Conservation (phyloP, 805 yeast genomes). For the Cyberlindnera xishuangbannaensis region DNA sequence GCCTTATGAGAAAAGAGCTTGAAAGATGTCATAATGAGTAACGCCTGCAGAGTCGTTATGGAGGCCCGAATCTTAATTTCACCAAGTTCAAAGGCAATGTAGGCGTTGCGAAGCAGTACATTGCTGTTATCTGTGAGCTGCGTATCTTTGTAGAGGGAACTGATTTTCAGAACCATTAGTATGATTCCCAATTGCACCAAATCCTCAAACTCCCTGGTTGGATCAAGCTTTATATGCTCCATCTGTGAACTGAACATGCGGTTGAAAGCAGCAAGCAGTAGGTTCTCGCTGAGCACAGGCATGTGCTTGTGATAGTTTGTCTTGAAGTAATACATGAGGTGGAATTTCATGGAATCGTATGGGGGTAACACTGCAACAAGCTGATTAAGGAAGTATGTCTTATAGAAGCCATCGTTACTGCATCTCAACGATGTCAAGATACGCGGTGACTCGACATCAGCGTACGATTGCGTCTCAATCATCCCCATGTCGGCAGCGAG, state of each 20-base stretch:
- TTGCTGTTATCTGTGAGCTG: constrained; percentile 8
- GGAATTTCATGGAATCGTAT: constrained; percentile 9
- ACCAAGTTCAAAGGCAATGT: constrained; percentile 18
- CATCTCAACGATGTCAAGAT: constrained; percentile 9
- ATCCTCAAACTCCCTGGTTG: constrained; percentile 12
- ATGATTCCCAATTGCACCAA: constrained; percentile 14
- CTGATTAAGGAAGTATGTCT: constrained; percentile 8
- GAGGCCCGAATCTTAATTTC: constrained; percentile 18
- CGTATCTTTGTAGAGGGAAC: constrained; percentile 13
- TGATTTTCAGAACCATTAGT: constrained; percentile 13
- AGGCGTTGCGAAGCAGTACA: constrained; percentile 11
- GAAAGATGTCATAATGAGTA: constrained; percentile 15
- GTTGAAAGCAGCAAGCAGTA: constrained; percentile 7
- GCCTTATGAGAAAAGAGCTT: constrained; percentile 15
- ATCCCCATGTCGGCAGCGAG: constrained; percentile 5
- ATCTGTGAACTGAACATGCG: constrained; percentile 8
- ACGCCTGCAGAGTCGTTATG: constrained; percentile 14
- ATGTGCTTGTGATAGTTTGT: constrained; percentile 14
- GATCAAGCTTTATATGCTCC: constrained; percentile 10
- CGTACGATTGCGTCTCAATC: constrained; percentile 7
- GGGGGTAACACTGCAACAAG: constrained; percentile 8
- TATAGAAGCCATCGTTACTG: constrained; percentile 10
- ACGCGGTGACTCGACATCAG: constrained; percentile 10
- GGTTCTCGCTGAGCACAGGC: constrained; percentile 9
- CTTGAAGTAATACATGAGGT: constrained; percentile 12